Conservation (phyloP, 2,329 filamentous ascomycete species). For the Colletotrichum musicola region DNA sequence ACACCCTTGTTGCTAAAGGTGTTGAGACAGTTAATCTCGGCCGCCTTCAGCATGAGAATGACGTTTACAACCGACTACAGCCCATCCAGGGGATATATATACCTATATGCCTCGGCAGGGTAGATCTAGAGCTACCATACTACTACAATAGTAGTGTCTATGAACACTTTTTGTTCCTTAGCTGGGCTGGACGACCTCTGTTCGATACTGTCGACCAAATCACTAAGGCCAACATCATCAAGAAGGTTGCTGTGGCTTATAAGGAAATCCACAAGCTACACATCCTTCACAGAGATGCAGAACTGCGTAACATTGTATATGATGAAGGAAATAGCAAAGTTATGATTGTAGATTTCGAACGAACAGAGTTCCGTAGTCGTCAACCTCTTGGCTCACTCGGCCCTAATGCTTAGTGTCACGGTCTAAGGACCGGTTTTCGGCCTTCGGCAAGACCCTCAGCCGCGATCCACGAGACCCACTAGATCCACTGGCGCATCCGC, state of each 20-base stretch:
- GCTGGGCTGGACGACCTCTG: conserved; percentile 47
- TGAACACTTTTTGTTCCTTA: conserved; percentile 49
- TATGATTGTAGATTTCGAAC: conserved; percentile 52
- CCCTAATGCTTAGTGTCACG: conserved; percentile 30
- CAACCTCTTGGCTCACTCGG: conserved; percentile 42
- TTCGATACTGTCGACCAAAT: conserved; percentile 38
- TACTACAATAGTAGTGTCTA: conserved; percentile 48
- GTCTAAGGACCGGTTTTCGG: no score
- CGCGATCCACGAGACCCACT: no score
- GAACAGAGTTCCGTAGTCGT: conserved; percentile 42
- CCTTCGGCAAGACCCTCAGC: no score
- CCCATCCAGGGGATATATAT: conserved; percentile 49
- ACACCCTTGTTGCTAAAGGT: conserved; percentile 55
- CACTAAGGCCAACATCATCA: conserved; percentile 26
- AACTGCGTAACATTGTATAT: conserved; percentile 48
- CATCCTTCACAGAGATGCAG: conserved; percentile 47
- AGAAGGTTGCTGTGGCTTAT: conserved; percentile 23
- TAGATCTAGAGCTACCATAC: conserved; percentile 47
- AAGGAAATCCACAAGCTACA: conserved; percentile 19
- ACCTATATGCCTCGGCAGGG: conserved; percentile 51
- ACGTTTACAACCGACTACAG: conserved; percentile 47
- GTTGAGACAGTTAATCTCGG: conserved; percentile 44
- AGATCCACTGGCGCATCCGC: no score
- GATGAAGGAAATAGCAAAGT: conserved; percentile 39
- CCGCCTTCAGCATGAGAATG: conserved; percentile 46